Evolutionary conservation across 2,329 filamentous ascomycete species (phyloP).

Genomic region (Colletotrichum endophyticum): DNA sequence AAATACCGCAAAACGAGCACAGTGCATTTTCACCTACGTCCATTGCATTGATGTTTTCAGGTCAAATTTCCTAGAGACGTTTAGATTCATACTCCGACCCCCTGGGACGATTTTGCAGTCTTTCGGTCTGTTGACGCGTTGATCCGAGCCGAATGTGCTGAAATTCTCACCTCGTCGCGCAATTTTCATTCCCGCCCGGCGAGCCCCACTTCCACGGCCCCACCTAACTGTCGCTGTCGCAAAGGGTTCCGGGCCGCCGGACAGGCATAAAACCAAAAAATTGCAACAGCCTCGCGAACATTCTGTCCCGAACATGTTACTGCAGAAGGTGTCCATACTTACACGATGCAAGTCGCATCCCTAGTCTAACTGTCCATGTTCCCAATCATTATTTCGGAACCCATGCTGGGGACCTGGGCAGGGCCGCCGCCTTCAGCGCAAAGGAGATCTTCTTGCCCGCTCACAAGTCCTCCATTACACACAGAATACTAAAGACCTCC

Average conservation of each 20-base stretch:
- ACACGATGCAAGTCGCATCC: background rate
- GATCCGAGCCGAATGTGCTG: background rate
- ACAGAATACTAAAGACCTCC: too few relatives aligned
- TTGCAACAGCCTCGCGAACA: background rate
- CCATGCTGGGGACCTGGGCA: too few relatives aligned
- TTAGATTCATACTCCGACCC: rapidly evolving
- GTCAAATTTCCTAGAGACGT: rapidly evolving
- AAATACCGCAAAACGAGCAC: background rate
- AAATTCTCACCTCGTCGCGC: background rate
- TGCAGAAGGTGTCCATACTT: rapidly evolving
- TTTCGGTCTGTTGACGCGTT: background rate
- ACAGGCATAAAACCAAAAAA: background rate
- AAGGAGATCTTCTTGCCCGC: rapidly evolving
- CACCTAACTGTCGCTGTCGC: too few relatives aligned
- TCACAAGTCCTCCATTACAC: too few relatives aligned
- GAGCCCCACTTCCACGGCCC: background rate
- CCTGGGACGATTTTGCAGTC: background rate
- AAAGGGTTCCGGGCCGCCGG: background rate
- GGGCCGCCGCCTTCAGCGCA: too few relatives aligned
- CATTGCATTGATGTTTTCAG: background rate
- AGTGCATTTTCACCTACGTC: background rate
- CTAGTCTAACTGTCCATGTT: too few relatives aligned
- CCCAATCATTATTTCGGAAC: too few relatives aligned
- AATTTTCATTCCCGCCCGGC: background rate
- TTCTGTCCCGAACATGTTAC: rapidly evolving